phyloP scores from a whole-genome alignment of 2,329 filamentous ascomycete species.

The Aureobasidium musti region DNA sequence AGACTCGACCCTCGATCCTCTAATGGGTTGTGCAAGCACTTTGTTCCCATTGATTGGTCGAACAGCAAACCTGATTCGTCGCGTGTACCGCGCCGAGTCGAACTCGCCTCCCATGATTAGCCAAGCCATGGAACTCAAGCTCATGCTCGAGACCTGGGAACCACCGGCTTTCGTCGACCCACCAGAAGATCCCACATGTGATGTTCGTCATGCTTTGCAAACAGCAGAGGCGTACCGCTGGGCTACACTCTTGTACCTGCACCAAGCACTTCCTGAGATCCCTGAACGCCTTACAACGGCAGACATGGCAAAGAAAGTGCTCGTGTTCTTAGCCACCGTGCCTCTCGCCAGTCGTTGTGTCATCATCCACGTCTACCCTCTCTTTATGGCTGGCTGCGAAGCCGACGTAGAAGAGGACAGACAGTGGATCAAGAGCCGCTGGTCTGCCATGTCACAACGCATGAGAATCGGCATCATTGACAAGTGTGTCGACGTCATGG shows the following conservation, averaged over 20 bases:
- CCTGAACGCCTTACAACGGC: constrained; percentile 57
- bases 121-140: constrained; percentile 63
- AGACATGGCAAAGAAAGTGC: constrained; percentile 62
- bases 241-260: constrained; percentile 66
- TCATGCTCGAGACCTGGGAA: constrained; percentile 62
- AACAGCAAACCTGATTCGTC: constrained; percentile 66
- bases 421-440: constrained; percentile 64
- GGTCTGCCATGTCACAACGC: constrained; percentile 61
- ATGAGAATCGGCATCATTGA: constrained; percentile 70
- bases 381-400: constrained; percentile 68
- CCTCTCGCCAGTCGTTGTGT: constrained; percentile 63
- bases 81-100: constrained; percentile 56
- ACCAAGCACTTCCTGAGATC: constrained; percentile 68
- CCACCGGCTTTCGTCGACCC: constrained; percentile 59
- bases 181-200: constrained; percentile 64
- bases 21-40: constrained; percentile 69
- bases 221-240: constrained; percentile 68
- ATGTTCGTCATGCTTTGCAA: constrained; percentile 64
- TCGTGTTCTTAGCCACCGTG: constrained; percentile 64
- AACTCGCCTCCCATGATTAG: constrained; percentile 64
- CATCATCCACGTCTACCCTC: constrained; percentile 69
- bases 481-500: constrained; percentile 63
- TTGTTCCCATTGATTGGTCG: constrained; percentile 69
- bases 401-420: constrained; percentile 61
- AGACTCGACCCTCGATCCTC: constrained; percentile 64